Conservation (phyloP, 306 rosid species). For the Nissolia schottii region DNA sequence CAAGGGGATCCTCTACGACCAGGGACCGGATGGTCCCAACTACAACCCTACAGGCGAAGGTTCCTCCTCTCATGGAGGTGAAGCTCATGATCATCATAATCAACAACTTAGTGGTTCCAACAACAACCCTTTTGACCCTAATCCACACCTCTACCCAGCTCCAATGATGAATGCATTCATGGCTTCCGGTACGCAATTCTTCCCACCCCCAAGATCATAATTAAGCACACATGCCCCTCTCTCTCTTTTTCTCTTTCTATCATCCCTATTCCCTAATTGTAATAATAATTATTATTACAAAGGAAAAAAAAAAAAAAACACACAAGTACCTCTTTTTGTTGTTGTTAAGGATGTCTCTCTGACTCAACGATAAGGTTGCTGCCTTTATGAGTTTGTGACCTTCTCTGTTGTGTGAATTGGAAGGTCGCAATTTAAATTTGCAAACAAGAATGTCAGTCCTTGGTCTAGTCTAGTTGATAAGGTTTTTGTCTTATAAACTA, state of each 20-base stretch:
- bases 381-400: no score
- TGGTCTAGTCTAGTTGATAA: no score
- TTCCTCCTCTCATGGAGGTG: conserved; percentile 48
- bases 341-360: no score
- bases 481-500: no score
- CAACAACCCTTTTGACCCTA: conserved; percentile 49
- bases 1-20: conserved; percentile 94
- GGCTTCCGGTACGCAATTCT: conserved; percentile 99
- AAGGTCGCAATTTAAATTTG: no score
- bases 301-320: no score
- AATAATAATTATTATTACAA: no score
- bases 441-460: no score
- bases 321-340: no score
- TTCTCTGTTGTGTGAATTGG: no score
- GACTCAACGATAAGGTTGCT: no score
- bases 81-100: conserved; percentile 42
- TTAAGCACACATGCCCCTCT: no score
- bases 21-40: conserved; percentile 59
- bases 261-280: not conserved
- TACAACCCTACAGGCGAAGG: conserved; percentile 18
- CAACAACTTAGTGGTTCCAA: conserved; percentile 3
- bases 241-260: not conserved
- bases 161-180: conserved; percentile 77
- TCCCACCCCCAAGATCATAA: conserved; percentile 90
- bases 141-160: conserved; percentile 60